These are phyloP conservation scores for Chytriomyces sp. DNA, from an alignment of 192 early-diverging fungal species.

Conservation along the genomic window DNA sequence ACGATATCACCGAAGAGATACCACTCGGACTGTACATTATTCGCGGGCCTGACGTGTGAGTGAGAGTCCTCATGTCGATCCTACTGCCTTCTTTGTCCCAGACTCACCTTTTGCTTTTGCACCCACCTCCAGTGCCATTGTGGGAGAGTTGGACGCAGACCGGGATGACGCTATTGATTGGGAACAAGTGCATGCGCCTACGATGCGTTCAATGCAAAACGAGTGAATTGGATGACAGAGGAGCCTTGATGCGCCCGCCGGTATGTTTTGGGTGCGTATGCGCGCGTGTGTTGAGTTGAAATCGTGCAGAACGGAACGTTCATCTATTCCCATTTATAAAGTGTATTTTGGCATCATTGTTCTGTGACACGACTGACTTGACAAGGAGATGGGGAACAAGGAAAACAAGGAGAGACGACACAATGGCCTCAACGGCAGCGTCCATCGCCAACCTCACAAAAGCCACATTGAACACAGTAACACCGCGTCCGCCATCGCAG, in stretches of 20 bases:
- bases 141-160: constrained; percentile 12
- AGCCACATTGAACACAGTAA: not conserved
- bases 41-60: constrained; percentile 17
- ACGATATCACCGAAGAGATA: constrained; percentile 18
- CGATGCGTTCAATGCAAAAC: constrained; percentile 19
- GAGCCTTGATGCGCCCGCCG: too few relatives aligned
- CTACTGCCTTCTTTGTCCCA: not conserved
- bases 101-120: not conserved
- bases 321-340: too few relatives aligned
- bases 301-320: too few relatives aligned
- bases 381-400: too few relatives aligned
- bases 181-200: constrained; percentile 15
- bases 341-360: too few relatives aligned
- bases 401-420: too few relatives aligned
- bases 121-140: not conserved
- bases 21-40: constrained; percentile 21
- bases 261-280: too few relatives aligned
- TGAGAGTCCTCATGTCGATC: not conserved
- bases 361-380: too few relatives aligned
- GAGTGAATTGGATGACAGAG: too few relatives aligned
- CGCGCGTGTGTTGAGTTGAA: too few relatives aligned
- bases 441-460: not conserved
- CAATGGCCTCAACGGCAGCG: too few relatives aligned
- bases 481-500: not conserved
- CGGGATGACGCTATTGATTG: constrained; percentile 24